Evolutionary conservation across 768 basidiomycete species (phyloP).

Genomic region (Trametes sanguinea): DNA sequence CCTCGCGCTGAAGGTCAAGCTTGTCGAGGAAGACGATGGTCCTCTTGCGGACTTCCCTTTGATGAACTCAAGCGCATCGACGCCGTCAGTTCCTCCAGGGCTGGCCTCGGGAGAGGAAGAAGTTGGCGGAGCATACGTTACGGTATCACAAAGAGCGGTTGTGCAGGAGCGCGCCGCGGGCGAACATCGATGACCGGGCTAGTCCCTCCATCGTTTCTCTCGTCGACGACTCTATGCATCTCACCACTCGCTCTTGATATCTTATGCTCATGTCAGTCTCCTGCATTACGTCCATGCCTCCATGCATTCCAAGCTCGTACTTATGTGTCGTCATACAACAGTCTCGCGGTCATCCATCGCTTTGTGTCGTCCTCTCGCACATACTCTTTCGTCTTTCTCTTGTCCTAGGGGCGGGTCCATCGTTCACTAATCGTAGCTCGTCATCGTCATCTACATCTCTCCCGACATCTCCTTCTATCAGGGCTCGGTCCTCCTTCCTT

Average conservation of each 20-base stretch:
- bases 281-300: constrained; percentile 17
- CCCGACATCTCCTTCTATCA: constrained; percentile 13
- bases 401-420: constrained; percentile 21
- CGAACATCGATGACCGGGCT: constrained; percentile 19
- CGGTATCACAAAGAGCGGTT: constrained; percentile 77
- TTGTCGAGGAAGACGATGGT: constrained; percentile 65
- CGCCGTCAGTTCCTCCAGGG: constrained; percentile 70
- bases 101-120: constrained; percentile 59
- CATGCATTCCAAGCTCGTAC: constrained; percentile 18
- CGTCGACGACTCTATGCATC: constrained; percentile 23
- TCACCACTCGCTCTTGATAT: constrained; percentile 21
- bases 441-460: constrained; percentile 17
- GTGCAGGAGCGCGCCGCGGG: constrained; percentile 55
- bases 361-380: constrained; percentile 23
- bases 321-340: constrained; percentile 22
- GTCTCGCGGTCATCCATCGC: constrained; percentile 21
- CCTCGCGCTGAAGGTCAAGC: constrained; percentile 75
- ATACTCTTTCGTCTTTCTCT: constrained; percentile 13
- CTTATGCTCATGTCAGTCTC: constrained; percentile 28
- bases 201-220: neutral
- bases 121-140: constrained; percentile 83
- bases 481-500: constrained; percentile 16
- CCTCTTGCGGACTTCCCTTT: constrained; percentile 55
- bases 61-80: constrained; percentile 26
- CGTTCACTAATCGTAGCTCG: constrained; percentile 22